Evolutionary conservation across 2,329 filamentous ascomycete genomes (phyloP).

Genomic region (Fusarium musae): DNA sequence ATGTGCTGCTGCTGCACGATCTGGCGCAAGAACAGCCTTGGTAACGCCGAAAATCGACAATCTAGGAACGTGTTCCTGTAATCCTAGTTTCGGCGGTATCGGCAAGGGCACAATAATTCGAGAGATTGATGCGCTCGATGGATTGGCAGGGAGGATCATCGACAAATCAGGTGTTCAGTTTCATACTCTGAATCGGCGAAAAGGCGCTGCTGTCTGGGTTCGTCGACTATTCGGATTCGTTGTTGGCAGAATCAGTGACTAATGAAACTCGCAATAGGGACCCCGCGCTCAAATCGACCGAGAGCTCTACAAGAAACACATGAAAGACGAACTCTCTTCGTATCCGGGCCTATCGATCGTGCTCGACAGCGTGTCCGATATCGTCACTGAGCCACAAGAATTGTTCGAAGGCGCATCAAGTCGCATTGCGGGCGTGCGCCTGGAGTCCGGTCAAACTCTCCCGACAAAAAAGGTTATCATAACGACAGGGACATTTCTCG

Average conservation of each 20-base stretch:
- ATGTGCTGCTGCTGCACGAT: conserved; percentile 87
- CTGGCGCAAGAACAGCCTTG: conserved; percentile 88
- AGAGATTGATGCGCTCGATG: conserved; percentile 94
- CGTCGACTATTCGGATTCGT: conserved; percentile 23
- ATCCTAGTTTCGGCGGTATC: conserved; percentile 97
- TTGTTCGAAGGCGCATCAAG: conserved; percentile 62
- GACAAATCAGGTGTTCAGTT: conserved; percentile 98
- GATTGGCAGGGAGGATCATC: conserved; percentile 85
- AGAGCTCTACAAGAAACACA: conserved; percentile 86
- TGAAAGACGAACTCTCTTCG: conserved; percentile 83
- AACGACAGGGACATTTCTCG: conserved; percentile 94
- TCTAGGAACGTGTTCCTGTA: conserved; percentile 94
- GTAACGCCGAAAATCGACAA: conserved; percentile 90
- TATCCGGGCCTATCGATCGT: conserved; percentile 86
- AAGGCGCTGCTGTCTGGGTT: conserved; percentile 93
- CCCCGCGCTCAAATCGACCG: conserved; percentile 96
- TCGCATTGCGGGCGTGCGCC: conserved; percentile 83
- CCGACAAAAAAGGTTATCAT: conserved; percentile 86
- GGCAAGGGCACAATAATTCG: conserved; percentile 96
- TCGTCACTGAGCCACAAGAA: conserved; percentile 69
- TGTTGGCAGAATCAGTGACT: not conserved
- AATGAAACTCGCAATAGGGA: conserved; percentile 59
- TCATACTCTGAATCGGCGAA: conserved; percentile 84
- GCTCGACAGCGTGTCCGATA: conserved; percentile 90
- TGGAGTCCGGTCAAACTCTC: conserved; percentile 89